A percentile compares a stretch with the other conserved stretches of the same genome.
phyloP scores from a whole-genome alignment of 2,329 filamentous ascomycete species.

The Sarocladiaceae sp. region DNA sequence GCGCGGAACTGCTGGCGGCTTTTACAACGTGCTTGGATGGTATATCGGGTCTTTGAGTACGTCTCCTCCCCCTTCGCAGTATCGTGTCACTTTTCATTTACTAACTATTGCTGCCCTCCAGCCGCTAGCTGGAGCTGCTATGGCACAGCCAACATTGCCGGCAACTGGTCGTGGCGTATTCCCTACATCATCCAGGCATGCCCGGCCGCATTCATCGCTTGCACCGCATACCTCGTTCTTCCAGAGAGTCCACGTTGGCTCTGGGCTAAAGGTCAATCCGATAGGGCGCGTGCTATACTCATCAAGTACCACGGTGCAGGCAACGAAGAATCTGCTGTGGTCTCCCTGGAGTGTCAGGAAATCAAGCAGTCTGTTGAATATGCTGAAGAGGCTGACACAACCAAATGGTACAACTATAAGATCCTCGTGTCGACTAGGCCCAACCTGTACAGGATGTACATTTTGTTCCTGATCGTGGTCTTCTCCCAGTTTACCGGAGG shows the following conservation, averaged over 20 bases:
- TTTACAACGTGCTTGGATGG: constrained; percentile 17
- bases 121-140: constrained; percentile 33
- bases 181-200: constrained; percentile 33
- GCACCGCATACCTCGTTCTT: constrained; percentile 30
- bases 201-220: constrained; percentile 30
- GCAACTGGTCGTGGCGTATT: constrained; percentile 23
- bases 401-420: constrained; percentile 51
- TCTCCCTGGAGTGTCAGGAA: constrained; percentile 32
- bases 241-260: constrained; percentile 40
- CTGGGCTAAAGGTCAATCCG: constrained; percentile 30
- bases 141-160: constrained; percentile 35
- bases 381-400: constrained; percentile 38
- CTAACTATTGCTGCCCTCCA: background rate
- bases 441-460: constrained; percentile 40
- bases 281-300: constrained; percentile 30
- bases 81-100: background rate
- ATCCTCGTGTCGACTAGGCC: constrained; percentile 44
- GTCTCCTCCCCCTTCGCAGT: background rate
- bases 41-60: constrained; percentile 14
- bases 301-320: constrained; percentile 29
- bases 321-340: constrained; percentile 27
- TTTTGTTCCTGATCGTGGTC: constrained; percentile 39
- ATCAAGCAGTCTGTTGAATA: constrained; percentile 33
- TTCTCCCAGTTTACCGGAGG: constrained; percentile 46
- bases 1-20: constrained; percentile 18